Evolutionary conservation across 2,329 filamentous ascomycete species (phyloP).

Genomic region (Tolypocladium inflatum): DNA sequence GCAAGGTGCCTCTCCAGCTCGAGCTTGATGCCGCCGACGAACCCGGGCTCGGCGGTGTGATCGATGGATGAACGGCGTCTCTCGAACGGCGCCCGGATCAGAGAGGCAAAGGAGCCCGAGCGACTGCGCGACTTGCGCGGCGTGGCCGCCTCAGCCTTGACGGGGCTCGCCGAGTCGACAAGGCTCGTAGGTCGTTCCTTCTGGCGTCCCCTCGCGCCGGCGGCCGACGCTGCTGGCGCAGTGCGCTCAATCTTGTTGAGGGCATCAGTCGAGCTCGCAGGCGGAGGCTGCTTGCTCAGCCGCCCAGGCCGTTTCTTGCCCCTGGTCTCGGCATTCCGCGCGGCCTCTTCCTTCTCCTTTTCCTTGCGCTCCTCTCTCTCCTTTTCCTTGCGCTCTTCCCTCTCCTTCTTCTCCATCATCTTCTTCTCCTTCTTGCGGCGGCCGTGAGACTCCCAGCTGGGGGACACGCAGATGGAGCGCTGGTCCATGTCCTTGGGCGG

Average conservation of each 20-base stretch:
- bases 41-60: conserved; percentile 19
- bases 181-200: conserved; percentile 13
- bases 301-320: conserved; percentile 8
- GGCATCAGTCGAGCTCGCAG: conserved; percentile 3
- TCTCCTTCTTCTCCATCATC: conserved; percentile 19
- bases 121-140: conserved; percentile 17
- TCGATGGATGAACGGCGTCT: conserved; percentile 23
- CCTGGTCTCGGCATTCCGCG: conserved; percentile 12
- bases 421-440: conserved; percentile 45
- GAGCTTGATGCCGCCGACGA: conserved; percentile 31
- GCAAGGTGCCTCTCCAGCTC: conserved; percentile 27
- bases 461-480: conserved; percentile 46
- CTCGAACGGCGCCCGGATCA: conserved; percentile 24
- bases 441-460: conserved; percentile 50
- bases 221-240: background rate
- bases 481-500: conserved; percentile 19
- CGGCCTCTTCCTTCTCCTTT: conserved; percentile 12
- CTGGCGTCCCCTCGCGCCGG: background rate
- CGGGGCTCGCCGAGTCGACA: conserved; percentile 13
- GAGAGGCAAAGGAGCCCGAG: conserved; percentile 26
- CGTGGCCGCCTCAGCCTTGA: conserved; percentile 11
- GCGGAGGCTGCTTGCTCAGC: conserved; percentile 2
- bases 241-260: background rate
- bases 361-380: conserved; percentile 2
- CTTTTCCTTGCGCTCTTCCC: conserved; percentile 19